phyloP scores from a whole-genome alignment of 495 filamentous ascomycete species.

The Penicillium argentinense region DNA sequence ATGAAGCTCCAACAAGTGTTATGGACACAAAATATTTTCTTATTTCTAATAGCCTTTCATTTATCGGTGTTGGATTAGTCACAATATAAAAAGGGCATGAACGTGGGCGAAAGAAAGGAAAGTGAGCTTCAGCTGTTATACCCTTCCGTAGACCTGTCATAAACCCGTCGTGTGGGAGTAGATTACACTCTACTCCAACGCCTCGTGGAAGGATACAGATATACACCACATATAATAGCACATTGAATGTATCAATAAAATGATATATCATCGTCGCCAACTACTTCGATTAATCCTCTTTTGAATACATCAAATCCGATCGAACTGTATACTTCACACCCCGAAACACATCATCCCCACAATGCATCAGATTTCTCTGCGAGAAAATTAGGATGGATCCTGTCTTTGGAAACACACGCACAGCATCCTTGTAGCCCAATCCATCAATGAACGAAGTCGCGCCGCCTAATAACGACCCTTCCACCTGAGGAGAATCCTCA shows the following conservation, averaged over 20 bases:
- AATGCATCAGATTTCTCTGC: conserved; percentile 65
- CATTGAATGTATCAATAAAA: neutral
- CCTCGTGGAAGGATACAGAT: too few species aligned
- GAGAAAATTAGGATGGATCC: conserved; percentile 79
- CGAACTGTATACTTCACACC: conserved; percentile 78
- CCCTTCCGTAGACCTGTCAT: too few species aligned
- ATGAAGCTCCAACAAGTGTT: too few species aligned
- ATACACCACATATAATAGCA: too few species aligned
- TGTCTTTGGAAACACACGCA: conserved; percentile 67
- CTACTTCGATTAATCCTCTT: too few species aligned
- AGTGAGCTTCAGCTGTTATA: too few species aligned
- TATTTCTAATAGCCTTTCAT: too few species aligned
- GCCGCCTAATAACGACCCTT: conserved; percentile 48
- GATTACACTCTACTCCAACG: too few species aligned
- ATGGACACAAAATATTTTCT: too few species aligned
- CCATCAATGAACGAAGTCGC: conserved; percentile 62
- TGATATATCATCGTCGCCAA: neutral
- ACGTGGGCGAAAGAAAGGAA: too few species aligned
- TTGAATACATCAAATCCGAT: conserved; percentile 71
- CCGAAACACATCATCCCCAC: conserved; percentile 69
- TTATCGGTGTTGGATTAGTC: too few species aligned
- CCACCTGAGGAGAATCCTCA: neutral
- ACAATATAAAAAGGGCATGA: too few species aligned
- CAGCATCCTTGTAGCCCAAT: conserved; percentile 32
- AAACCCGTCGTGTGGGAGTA: neutral